Evolutionary conservation across 2,329 filamentous ascomycete genomes (phyloP).

Genomic region (Fusarium duplospermum): DNA sequence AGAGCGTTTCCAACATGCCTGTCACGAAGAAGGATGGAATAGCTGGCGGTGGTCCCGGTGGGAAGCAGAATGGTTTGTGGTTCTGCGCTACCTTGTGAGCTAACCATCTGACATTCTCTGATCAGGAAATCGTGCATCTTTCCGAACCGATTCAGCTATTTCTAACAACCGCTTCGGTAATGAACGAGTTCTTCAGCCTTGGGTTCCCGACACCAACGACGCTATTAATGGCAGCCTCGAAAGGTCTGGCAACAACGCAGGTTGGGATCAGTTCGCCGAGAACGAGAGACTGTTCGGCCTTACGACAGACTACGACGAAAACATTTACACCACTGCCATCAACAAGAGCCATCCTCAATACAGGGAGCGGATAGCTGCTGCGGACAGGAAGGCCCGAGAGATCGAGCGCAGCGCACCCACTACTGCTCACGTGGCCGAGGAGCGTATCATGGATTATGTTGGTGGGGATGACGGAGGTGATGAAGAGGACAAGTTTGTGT

Average conservation of each 20-base stretch:
- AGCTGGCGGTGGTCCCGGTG: constrained; percentile 45
- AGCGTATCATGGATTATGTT: constrained; percentile 79
- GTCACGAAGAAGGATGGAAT: constrained; percentile 54
- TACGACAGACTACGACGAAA: constrained; percentile 92
- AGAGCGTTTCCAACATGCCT: constrained; percentile 49
- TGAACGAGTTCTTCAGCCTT: constrained; percentile 83
- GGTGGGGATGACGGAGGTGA: constrained; percentile 72
- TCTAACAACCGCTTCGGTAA: constrained; percentile 76
- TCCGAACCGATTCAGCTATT: constrained; percentile 90
- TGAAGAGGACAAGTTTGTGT: constrained; percentile 88
- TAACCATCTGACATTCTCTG: constrained; percentile 16
- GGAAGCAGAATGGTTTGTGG: constrained; percentile 54
- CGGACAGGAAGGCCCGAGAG: constrained; percentile 86
- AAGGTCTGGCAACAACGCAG: constrained; percentile 58
- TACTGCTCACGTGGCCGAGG: constrained; percentile 89
- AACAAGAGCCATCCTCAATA: constrained; percentile 87
- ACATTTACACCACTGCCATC: constrained; percentile 92
- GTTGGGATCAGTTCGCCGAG: constrained; percentile 94
- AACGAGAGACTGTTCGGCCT: constrained; percentile 91
- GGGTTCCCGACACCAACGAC: constrained; percentile 76
- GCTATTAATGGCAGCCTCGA: constrained; percentile 79
- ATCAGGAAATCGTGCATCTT: constrained; percentile 73
- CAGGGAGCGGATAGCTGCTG: constrained; percentile 79
- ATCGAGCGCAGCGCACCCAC: constrained; percentile 81
- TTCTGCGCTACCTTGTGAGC: background rate